phyloP scores from a whole-genome alignment of 805 yeast genomes.

The Clavispora fructus region DNA sequence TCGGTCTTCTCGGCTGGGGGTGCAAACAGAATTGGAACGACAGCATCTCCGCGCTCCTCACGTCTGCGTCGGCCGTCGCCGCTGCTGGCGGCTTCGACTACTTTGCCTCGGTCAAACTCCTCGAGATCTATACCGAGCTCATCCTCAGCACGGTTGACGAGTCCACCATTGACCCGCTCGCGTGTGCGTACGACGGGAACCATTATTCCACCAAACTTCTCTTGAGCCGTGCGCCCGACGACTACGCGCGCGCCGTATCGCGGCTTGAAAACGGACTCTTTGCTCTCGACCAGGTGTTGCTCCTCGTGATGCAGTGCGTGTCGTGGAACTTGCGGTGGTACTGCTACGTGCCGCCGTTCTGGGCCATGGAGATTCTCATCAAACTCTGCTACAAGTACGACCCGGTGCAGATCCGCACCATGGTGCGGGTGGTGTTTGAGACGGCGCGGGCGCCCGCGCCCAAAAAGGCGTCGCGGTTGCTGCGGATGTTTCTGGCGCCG shows the following conservation, averaged over 20 bases:
- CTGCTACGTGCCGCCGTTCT: slow-evolving; percentile 43
- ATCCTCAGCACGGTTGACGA: slow-evolving; percentile 30
- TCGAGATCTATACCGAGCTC: slow-evolving; percentile 43
- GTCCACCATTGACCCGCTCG: slow-evolving; percentile 26
- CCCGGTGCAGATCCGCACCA: slow-evolving; percentile 34
- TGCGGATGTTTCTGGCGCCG: not conserved
- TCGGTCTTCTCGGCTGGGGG: slow-evolving; percentile 45
- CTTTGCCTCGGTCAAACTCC: slow-evolving; percentile 47
- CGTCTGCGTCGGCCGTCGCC: slow-evolving; percentile 46
- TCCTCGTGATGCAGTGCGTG: slow-evolving; percentile 41
- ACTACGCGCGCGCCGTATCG: slow-evolving; percentile 14
- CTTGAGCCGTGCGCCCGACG: slow-evolving; percentile 7
- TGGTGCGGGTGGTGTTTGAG: slow-evolving; percentile 32
- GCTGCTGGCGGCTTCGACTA: slow-evolving; percentile 57
- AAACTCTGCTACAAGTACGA: slow-evolving; percentile 40
- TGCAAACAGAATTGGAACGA: slow-evolving; percentile 35
- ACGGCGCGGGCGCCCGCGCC: not conserved
- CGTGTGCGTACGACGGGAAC: slow-evolving; percentile 22
- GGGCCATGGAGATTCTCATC: slow-evolving; percentile 39
- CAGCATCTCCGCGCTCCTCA: slow-evolving; percentile 32
- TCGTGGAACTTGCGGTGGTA: slow-evolving; percentile 67
- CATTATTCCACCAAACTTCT: slow-evolving; percentile 31
- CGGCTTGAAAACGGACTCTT: slow-evolving; percentile 24
- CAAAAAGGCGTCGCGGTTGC: not conserved
- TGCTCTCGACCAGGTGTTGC: slow-evolving; percentile 28